Conservation (phyloP, 768 basidiomycete species). For the Thelephora ganbajun region DNA sequence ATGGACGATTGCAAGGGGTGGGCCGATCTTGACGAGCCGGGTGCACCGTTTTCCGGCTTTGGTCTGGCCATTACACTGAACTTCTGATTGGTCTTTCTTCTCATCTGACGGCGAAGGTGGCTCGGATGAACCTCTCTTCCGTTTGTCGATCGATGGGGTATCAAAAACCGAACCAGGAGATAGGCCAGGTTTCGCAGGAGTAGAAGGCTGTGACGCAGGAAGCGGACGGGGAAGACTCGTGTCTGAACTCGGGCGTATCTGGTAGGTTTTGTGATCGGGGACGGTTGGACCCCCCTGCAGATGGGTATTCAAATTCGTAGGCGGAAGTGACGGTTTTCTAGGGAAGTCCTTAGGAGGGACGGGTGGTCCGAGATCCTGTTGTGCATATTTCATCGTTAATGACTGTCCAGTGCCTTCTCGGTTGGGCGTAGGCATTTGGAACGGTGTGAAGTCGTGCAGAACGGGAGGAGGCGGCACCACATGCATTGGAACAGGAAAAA, state of each 20-base stretch:
- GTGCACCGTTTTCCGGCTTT: constrained; percentile 48
- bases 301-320: not conserved
- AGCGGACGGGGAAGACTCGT: not conserved
- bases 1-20: constrained; percentile 14
- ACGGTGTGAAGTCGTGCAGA: not conserved
- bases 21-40: constrained; percentile 36
- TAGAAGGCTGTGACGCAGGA: not conserved
- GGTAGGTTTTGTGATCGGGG: not conserved
- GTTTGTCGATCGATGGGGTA: not conserved
- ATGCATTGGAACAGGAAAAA: not conserved
- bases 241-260: not conserved
- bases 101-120: constrained; percentile 5
- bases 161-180: too few relatives aligned
- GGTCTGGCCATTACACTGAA: constrained; percentile 54
- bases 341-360: not conserved
- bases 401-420: not conserved
- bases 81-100: constrained; percentile 7
- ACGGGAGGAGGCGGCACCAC: not conserved
- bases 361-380: not conserved
- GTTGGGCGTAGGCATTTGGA: not conserved
- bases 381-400: not conserved
- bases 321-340: not conserved
- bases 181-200: not conserved
- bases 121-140: constrained; percentile 6
- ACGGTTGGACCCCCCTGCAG: not conserved